Percentiles rank a stretch among this genome's conserved stretches.
phyloP scores from a whole-genome alignment of 2,329 filamentous ascomycete genomes.

The Rhynchosporium graminicola region DNA sequence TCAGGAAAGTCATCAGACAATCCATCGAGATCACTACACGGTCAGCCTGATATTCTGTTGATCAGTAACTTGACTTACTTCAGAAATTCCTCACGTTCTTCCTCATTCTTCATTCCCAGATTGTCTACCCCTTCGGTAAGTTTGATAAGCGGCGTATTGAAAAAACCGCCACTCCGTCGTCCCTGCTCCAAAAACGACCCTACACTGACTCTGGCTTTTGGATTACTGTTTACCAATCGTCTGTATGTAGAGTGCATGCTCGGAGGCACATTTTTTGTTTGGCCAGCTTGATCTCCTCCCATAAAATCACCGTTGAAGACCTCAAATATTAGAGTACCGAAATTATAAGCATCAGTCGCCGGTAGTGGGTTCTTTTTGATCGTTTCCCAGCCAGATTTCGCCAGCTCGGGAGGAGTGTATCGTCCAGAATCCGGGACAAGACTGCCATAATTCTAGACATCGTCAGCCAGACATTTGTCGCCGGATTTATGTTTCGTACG shows the following conservation, averaged over 20 bases:
- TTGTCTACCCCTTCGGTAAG: conserved; percentile 92
- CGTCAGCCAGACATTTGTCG: conserved; percentile 5
- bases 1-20: conserved; percentile 94
- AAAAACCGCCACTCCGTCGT: conserved; percentile 78
- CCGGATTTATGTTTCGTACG: conserved; percentile 44
- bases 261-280: conserved; percentile 82
- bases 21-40: conserved; percentile 69
- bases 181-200: conserved; percentile 90
- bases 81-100: conserved; percentile 82
- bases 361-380: conserved; percentile 81
- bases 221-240: conserved; percentile 82
- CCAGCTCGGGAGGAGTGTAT: conserved; percentile 86
- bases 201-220: conserved; percentile 83
- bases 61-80: conserved; percentile 49
- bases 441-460: conserved; percentile 74
- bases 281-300: conserved; percentile 76
- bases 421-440: conserved; percentile 80
- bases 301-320: conserved; percentile 85
- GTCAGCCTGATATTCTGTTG: conserved; percentile 13
- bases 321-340: conserved; percentile 82
- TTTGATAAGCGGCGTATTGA: conserved; percentile 89
- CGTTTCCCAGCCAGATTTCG: conserved; percentile 84
- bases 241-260: conserved; percentile 92
- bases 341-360: conserved; percentile 85
- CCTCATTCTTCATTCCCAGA: conserved; percentile 81